phyloP scores from a whole-genome alignment of 345 rosid species.

The Fremontodendron californicum region DNA sequence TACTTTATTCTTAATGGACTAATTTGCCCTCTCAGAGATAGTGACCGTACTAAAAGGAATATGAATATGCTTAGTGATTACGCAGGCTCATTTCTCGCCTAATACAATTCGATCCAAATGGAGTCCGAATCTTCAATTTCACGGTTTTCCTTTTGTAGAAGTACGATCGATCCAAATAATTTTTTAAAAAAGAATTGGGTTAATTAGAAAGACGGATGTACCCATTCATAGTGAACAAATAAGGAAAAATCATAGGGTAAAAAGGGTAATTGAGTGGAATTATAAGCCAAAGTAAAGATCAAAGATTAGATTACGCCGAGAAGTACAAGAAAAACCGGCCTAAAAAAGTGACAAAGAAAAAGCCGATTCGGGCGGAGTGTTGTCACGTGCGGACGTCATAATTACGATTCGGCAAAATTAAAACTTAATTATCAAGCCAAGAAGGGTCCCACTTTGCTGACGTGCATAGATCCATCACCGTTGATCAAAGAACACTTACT shows the following conservation, averaged over 20 bases:
- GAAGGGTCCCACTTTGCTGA: conserved; percentile 17
- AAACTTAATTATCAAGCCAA: conserved; percentile 28
- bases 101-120: conserved; percentile 22
- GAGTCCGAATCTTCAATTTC: conserved; percentile 17
- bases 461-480: conserved; percentile 30
- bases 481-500: not conserved
- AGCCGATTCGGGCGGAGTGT: conserved; percentile 30
- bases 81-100: not conserved
- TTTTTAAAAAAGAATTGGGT: not conserved
- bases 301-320: conserved; percentile 2
- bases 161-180: not conserved
- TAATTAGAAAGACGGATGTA: not conserved
- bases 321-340: conserved; percentile 23
- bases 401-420: conserved; percentile 29
- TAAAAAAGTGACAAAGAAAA: not conserved
- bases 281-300: not conserved
- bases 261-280: not conserved
- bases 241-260: not conserved
- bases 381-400: conserved; percentile 29
- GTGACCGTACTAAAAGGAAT: conserved; percentile 12
- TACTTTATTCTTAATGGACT: not conserved
- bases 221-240: not conserved
- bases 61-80: conserved; percentile 13
- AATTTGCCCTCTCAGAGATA: conserved; percentile 14
- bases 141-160: not conserved